Evolutionary conservation across 1,284 basidiomycete genomes (phyloP), one percentile per base, ranked within the genome.

Genomic region (Naganishia sp.): DNA sequence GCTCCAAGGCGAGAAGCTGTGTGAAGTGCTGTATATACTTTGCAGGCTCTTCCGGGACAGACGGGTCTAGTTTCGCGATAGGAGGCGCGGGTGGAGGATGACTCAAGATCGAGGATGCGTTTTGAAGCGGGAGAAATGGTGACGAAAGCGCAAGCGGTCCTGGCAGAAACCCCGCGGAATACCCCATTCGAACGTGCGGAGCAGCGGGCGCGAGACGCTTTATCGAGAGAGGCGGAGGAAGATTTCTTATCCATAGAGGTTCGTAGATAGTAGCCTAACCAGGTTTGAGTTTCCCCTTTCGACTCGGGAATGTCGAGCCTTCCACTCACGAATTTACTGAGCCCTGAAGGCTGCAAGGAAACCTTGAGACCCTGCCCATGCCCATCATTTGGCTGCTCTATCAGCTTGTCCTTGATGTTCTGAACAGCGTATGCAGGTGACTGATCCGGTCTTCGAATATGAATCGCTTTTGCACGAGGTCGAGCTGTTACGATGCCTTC

Each of bases 1-100:
- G 61, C 39, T 64, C 61, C 10, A 75, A 68, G 10, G 66, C 66
- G 43, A 73, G 67, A 0, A 73, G 67, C 21, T 46, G 23, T 21
- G 65, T 63, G 63, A 72, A 74, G 28, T 71, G 71, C 2, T 43
- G 18, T 39, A 61, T 56, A 51, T 74, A 72, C 41, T n/a, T 11
- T 21, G 28, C 39, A 43, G 64, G 47, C n/a, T 66, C 56, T 49
- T 66, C 56, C 39, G 43, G 55, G 10, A 60, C 50, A 11, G 60
- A 32, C 5, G 62, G 58, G 4, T 56, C 49, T 15, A 55, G 35
- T 13, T 54, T 54, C 6, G 18, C 32, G 23, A 67, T 57, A 6
- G 67, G 55, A 10, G 56, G 66, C 7, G 51, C 63, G 15, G 61
- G 47, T 21, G 56, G 18, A 42, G 21, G 69, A 50, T 15, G 21